Base-by-base conservation (phyloP, 2,329 filamentous ascomycete genomes). In the Alternaria alternata region DNA sequence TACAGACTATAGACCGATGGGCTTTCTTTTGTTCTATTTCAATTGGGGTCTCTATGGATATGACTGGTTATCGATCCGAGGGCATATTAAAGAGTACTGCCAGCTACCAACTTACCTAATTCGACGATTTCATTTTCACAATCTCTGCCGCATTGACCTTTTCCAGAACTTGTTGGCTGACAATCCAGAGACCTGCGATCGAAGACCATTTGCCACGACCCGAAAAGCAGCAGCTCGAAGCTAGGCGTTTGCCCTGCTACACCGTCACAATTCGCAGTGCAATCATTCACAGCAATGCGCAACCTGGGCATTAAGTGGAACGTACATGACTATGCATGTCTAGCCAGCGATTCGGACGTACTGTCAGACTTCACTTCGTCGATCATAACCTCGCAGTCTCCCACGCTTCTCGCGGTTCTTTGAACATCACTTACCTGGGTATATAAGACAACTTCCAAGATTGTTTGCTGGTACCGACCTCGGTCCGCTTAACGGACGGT, bases 221-320 rank as follows among this genome's bases (percentile, higher is more conserved):
- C 53, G 12, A 49, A 62, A 16, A 57, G 56, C 30, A 62, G 64
- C n/a, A 38, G 20, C 52, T 26, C 54, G 51, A 69, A 63, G 54
- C 44, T 24, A 9, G 38, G 30, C 26, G 26, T 69, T 51, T 42
- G 51, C 16, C 26, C 5, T 16, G 34, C 14, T 7, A 51, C 5
- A 11, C 43, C 16, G 16, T 39, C 32, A 51, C 16, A 39, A 30
- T 16, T 3, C 3, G n/a, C 18, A 36, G 7, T 36, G 28, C 12
- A 34, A 55, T 41, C 36, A 32, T 42, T 54, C 44, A 60, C 51
- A 56, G 28, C n/a, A 34, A 54, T 52, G 39, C 53, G 54, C 61
- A 39, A 46, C 61, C 58, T 30, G 39, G 53, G 60, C 55, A 61
- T 55, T 20, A 38, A 49, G 14, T 20, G 20, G 32, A 38, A 18